A percentile compares a stretch with the other conserved stretches of the same genome.
These are phyloP conservation scores for Senna siamea DNA, from an alignment of 306 rosid genomes.

Conservation along the genomic window DNA sequence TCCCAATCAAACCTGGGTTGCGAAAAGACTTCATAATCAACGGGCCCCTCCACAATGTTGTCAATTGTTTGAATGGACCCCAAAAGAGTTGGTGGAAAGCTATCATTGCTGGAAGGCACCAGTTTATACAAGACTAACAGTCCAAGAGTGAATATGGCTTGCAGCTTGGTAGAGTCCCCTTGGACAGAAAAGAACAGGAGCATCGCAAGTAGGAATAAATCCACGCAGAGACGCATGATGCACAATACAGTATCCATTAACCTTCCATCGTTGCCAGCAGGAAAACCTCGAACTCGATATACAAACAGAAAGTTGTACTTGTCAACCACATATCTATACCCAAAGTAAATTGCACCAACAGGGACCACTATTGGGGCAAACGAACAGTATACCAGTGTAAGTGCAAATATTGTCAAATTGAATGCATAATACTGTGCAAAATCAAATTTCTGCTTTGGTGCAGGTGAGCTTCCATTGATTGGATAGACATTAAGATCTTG, in stretches of 20 bases:
- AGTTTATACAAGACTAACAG: conserved; percentile 71
- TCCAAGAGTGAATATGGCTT: conserved; percentile 95
- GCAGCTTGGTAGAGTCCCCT: conserved; percentile 92
- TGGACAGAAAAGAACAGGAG: conserved; percentile 90
- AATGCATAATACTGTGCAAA: conserved; percentile 97
- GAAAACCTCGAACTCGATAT: conserved; percentile 89
- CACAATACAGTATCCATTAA: conserved; percentile 84
- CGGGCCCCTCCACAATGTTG: conserved; percentile 67
- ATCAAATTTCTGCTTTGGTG: conserved; percentile 90
- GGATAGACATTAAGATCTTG: conserved; percentile 84
- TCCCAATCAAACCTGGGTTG: conserved; percentile 98
- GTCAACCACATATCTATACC: conserved; percentile 93
- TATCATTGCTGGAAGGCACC: conserved; percentile 70
- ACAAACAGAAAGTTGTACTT: conserved; percentile 94
- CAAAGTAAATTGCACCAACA: conserved; percentile 85
- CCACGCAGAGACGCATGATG: conserved; percentile 92
- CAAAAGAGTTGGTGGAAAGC: conserved; percentile 64
- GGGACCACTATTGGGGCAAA: conserved; percentile 94
- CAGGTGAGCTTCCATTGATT: conserved; percentile 74
- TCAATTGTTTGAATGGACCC: conserved; percentile 83
- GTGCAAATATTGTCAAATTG: conserved; percentile 90
- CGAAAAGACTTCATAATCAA: conserved; percentile 87
- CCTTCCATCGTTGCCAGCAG: conserved; percentile 96
- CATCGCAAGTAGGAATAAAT: conserved; percentile 82
- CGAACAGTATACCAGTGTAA: conserved; percentile 83